Conservation (phyloP, 1,139 yeast genomes). For the Wickerhamiella pararugosa region DNA sequence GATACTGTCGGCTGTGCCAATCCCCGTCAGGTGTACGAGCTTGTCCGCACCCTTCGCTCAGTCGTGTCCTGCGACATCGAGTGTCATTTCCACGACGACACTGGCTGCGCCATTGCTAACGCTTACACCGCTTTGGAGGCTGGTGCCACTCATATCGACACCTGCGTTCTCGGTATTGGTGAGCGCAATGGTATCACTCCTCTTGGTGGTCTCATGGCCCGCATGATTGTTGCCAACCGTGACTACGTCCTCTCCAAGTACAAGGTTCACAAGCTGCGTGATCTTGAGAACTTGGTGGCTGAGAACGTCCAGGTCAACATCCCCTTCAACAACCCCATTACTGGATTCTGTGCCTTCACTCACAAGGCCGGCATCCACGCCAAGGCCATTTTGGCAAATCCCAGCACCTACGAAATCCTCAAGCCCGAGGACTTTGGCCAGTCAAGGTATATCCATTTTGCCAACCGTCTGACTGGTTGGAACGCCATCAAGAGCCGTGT, state of each 20-base stretch:
- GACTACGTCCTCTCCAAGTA: constrained; percentile 91
- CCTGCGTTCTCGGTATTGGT: constrained; percentile 92
- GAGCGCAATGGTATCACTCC: constrained; percentile 99
- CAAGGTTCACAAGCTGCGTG: constrained; percentile 91
- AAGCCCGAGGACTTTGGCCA: constrained; percentile 92
- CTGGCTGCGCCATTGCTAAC: constrained; percentile 98
- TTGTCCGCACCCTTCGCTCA: constrained; percentile 81
- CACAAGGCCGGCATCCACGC: constrained; percentile 99
- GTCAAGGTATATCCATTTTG: constrained; percentile 90
- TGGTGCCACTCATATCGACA: constrained; percentile 92
- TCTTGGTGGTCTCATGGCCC: constrained; percentile 94
- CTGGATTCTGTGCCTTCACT: constrained; percentile 98
- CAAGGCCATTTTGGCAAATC: constrained; percentile 95
- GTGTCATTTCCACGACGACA: constrained; percentile 97
- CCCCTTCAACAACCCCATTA: constrained; percentile 96
- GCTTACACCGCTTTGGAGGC: constrained; percentile 97
- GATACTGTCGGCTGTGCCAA: constrained; percentile 99
- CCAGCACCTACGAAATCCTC: constrained; percentile 92
- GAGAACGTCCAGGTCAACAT: constrained; percentile 94
- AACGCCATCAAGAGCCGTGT: constrained; percentile 97
- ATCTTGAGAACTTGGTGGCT: constrained; percentile 88
- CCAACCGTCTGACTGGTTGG: constrained; percentile 97
- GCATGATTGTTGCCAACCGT: constrained; percentile 98
- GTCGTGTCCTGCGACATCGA: constrained; percentile 96
- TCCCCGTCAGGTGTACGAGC: constrained; percentile 96